Conservation (phyloP, 306 rosid species). For the Sindora glabra region DNA sequence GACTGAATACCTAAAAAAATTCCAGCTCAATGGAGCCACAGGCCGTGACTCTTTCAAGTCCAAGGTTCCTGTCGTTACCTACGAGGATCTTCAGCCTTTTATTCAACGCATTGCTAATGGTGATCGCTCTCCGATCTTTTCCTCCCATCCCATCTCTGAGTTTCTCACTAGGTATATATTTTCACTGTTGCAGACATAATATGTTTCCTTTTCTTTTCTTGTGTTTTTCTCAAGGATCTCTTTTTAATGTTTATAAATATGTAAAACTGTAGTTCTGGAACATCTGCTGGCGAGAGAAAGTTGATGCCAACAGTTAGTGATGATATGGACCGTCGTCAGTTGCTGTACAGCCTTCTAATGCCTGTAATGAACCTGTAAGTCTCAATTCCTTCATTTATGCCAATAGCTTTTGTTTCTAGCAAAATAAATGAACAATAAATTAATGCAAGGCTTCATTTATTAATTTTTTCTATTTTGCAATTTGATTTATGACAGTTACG, state of each 20-base stretch:
- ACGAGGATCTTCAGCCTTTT: slow-evolving; percentile 73
- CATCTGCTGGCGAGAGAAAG: slow-evolving; percentile 90
- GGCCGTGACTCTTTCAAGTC: slow-evolving; percentile 64
- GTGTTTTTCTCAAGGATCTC: neutral
- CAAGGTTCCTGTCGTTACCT: slow-evolving; percentile 57
- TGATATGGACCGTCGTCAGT: slow-evolving; percentile 79
- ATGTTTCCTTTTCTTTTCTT: neutral
- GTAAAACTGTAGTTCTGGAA: slow-evolving; percentile 63
- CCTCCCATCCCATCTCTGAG: slow-evolving; percentile 70
- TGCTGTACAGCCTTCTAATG: slow-evolving; percentile 70
- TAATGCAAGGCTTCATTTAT: neutral
- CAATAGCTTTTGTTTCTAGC: too few relatives aligned
- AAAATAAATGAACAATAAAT: too few relatives aligned
- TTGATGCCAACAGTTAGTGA: slow-evolving; percentile 74
- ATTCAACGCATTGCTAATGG: slow-evolving; percentile 87
- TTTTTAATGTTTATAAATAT: neutral
- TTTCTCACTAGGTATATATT: slow-evolving; percentile 70
- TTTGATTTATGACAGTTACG: slow-evolving; percentile 30
- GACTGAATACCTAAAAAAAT: slow-evolving; percentile 60
- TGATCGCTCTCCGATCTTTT: slow-evolving; percentile 67
- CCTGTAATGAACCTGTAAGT: slow-evolving; percentile 80
- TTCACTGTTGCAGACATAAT: too few relatives aligned
- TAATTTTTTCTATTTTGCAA: neutral
- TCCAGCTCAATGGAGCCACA: slow-evolving; percentile 51
- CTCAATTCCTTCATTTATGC: neutral